A percentile compares a stretch with the other conserved stretches of the same genome.
Conservation (phyloP, 1,284 basidiomycete genomes). For the Apiotrichum domesticum region DNA sequence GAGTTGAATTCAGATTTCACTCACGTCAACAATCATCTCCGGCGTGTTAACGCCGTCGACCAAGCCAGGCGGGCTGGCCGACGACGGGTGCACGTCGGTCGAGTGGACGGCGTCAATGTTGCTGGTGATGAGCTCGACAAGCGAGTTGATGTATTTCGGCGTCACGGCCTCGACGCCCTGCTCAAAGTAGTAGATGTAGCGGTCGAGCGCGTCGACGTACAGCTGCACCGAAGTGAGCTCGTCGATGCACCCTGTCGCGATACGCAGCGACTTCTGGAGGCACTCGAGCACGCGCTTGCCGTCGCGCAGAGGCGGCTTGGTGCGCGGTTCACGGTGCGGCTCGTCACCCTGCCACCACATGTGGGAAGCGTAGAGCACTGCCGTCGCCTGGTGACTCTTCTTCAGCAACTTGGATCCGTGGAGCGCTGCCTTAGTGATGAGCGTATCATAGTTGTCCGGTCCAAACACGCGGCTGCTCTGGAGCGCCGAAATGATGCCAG, state of each 20-base stretch:
- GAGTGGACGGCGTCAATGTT: constrained; percentile 81
- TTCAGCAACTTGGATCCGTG: constrained; percentile 90
- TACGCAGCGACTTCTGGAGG: constrained; percentile 84
- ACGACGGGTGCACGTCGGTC: constrained; percentile 74
- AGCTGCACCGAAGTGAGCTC: constrained; percentile 90
- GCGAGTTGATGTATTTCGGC: constrained; percentile 86
- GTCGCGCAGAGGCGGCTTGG: constrained; percentile 67
- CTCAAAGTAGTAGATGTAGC: constrained; percentile 87
- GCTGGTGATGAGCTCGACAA: constrained; percentile 85
- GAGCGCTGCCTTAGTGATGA: constrained; percentile 90
- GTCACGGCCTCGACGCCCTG: constrained; percentile 83
- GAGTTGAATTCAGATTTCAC: constrained; percentile 1
- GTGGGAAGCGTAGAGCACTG: constrained; percentile 89
- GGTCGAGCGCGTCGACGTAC: constrained; percentile 88
- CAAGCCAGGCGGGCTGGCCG: constrained; percentile 69
- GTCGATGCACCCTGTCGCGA: constrained; percentile 88
- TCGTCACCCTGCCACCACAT: constrained; percentile 86
- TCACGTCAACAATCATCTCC: constrained; percentile 65
- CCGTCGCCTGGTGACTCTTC: constrained; percentile 91
- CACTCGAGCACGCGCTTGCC: constrained; percentile 93
- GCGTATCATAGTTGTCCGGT: constrained; percentile 85
- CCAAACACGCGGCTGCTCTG: constrained; percentile 79
- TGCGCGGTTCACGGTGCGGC: constrained; percentile 33
- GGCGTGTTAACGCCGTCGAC: constrained; percentile 84
- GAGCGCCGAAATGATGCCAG: constrained; percentile 79